A percentile compares a stretch with the other conserved stretches of the same genome.
These are phyloP conservation scores for Acacia confusa DNA, from an alignment of 306 rosid genomes.

Conservation along the genomic window DNA sequence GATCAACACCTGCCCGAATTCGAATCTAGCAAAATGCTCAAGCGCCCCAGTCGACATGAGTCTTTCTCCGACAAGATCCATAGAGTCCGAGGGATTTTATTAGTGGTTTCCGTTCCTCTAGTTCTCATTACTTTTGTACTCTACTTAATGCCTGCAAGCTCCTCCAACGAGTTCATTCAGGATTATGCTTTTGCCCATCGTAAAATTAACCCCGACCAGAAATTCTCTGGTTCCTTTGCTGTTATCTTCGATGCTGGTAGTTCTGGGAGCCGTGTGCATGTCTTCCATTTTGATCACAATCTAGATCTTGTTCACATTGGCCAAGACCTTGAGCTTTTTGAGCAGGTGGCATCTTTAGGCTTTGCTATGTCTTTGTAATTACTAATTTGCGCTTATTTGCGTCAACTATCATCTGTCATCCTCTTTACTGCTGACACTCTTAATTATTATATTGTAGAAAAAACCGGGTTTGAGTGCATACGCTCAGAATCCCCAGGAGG, in stretches of 20 bases:
- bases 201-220: conserved; percentile 47
- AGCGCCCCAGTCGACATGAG: conserved; percentile 61
- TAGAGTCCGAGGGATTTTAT: conserved; percentile 56
- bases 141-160: conserved; percentile 55
- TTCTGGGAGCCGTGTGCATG: conserved; percentile 97
- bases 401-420: not conserved
- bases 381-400: not conserved
- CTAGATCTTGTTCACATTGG: conserved; percentile 79
- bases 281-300: conserved; percentile 59
- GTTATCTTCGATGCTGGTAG: conserved; percentile 92
- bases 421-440: not conserved
- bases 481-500: conserved; percentile 61
- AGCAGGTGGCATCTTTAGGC: conserved; percentile 40
- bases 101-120: conserved; percentile 65
- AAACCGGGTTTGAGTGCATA: conserved; percentile 79
- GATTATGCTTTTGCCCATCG: conserved; percentile 53
- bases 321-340: conserved; percentile 73
- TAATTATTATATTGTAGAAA: conserved; percentile 32
- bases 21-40: conserved; percentile 61
- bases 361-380: not conserved
- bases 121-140: conserved; percentile 59
- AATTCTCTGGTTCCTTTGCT: conserved; percentile 45
- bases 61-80: conserved; percentile 63
- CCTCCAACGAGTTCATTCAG: conserved; percentile 35
- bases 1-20: conserved; percentile 44